Evolutionary conservation across 176 grass and related monocot genomes (phyloP), one percentile per base, ranked within the genome.

Genomic region (Canna indica): DNA sequence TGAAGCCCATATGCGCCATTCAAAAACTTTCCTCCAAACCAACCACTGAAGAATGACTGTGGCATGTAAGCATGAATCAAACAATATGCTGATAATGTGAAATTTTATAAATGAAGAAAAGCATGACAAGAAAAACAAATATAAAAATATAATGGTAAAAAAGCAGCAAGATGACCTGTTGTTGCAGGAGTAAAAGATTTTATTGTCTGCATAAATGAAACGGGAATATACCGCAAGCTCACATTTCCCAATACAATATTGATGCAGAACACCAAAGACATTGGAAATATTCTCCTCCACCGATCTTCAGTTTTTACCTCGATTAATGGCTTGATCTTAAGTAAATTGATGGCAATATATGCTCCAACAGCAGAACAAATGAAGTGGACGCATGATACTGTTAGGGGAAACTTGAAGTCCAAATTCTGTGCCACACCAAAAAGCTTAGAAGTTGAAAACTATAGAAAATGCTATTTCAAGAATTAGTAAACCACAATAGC

Each of bases 121-220:
- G 1, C 1, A 58, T n/a, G n/a, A 69, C 11, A 26, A 38, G 0
- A 68, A 46, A 4, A 7, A 54, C 1, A 32, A 34, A 33, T 31
- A 50, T 3, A 71, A 53, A 3, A 33, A 18, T 4, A 29, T 34
- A n/a, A 39, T 38, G 16, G n/a, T n/a, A n/a, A 50, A 3, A 0
- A 53, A 33, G 27, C 46, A 56, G 24, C 7, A 38, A 68, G 22
- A 1, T 1, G 53, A 97, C 94, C 94, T 69, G 94, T 97, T 58
- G 94, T 97, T 61, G 94, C 94, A 79, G 94, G 94, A 69, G 94
- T 97, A 79, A 97, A 97, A 24, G 94, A 97, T 87, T 97, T 97
- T 22, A 97, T 97, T 0, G 94, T 97, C 77, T 97, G 94, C 94
- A 97, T 97, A 63, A 97, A 97, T 2, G 89, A 92, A 24, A 97